phyloP scores from a whole-genome alignment of 1,139 yeast species.

The Entelexis sorbosivorans region DNA sequence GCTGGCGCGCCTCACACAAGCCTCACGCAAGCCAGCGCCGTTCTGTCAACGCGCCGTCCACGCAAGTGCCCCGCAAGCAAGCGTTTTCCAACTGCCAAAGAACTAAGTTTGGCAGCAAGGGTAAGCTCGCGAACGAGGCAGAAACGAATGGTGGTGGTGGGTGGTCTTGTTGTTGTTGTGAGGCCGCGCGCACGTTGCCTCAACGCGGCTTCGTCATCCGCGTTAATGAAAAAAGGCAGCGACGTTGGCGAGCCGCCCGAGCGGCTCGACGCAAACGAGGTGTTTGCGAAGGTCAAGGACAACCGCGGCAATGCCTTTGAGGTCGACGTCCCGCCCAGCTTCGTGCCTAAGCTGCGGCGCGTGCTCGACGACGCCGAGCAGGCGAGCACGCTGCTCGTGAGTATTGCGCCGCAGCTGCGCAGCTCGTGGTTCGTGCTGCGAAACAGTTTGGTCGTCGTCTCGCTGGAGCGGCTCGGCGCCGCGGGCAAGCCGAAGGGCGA shows the following conservation, averaged over 20 bases:
- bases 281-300: conserved; percentile 28
- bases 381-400: conserved; percentile 24
- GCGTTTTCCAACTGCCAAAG: too few relatives aligned
- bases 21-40: too few relatives aligned
- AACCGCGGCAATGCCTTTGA: conserved; percentile 32
- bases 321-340: conserved; percentile 26
- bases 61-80: too few relatives aligned
- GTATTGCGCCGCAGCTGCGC: conserved; percentile 32
- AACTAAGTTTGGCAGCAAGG: too few relatives aligned
- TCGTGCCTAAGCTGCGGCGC: conserved; percentile 17
- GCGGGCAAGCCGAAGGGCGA: conserved; percentile 30
- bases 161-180: too few relatives aligned
- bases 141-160: too few relatives aligned
- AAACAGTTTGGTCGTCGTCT: conserved; percentile 32
- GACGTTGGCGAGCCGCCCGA: conserved; percentile 29
- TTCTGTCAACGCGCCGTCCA: too few relatives aligned
- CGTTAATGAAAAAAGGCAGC: not conserved
- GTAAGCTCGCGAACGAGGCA: too few relatives aligned
- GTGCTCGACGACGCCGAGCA: conserved; percentile 15
- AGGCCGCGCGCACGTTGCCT: too few relatives aligned
- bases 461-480: conserved; percentile 21
- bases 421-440: conserved; percentile 33
- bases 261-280: conserved; percentile 26
- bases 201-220: not conserved
- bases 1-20: too few relatives aligned